Evolutionary conservation across 768 basidiomycete species (phyloP), one percentile per base, ranked within the genome.

Genomic region (Leucocoprinus sp.): DNA sequence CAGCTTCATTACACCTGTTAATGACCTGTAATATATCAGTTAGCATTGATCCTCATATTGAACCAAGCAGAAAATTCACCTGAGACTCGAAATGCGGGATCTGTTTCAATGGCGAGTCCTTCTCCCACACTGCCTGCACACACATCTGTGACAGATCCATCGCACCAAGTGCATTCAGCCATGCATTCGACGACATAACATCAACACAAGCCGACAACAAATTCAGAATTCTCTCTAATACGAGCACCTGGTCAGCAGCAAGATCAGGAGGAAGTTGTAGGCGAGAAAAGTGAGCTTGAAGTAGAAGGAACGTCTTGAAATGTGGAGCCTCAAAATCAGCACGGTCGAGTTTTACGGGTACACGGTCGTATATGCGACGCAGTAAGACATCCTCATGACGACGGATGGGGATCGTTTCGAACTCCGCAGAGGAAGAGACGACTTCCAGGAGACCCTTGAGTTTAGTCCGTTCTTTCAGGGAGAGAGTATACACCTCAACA

Each of bases 91-190:
- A 99, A 64, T 96, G 93, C 8, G 96, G 96, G 34, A 99, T 84
- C 61, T 99, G 95, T 58, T 88, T 92, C 54, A 98, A 64, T 0
- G 93, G 93, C 28, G 89, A 92, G 62, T 99, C 96, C 8, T 82
- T 84, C 59, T 99, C 95, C 96, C 96, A 98, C 64, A 95, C 82
- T 0, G 87, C 92, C 62, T 98, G 96, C 4, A 97, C 90, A 63
- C 91, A 93, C 95, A 98, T 98, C 63, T 98, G 96, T 7, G 89
- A 89, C 37, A 98, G 65, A 63, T 99, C 95, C 96, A 98, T 98
- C 0, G 93, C 93, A 24, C 92, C 88, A 18, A 97, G 66, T 0
- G 95, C 96, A 57, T 82, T 93, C 55, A 98, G 64, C 86, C 86
- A 95, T 1, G 88, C 92, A 57, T 96, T 97, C 27, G 90, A 93